Percentiles rank a stretch among this genome's conserved stretches.
Conservation (phyloP, 2,329 filamentous ascomycete species). For the Pseudocercospora vitis region DNA sequence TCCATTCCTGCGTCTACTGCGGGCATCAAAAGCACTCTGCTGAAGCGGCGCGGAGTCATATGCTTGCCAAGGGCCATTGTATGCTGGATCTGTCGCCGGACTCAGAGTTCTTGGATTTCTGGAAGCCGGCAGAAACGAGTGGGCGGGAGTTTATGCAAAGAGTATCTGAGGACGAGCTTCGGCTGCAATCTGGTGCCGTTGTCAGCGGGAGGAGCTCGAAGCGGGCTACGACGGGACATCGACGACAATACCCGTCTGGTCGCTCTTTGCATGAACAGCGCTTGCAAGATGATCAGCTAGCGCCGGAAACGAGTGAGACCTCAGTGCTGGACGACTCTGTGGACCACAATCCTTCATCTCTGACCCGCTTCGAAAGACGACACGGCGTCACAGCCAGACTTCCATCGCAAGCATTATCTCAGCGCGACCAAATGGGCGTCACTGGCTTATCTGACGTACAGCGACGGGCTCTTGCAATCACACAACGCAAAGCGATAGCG, state of each 20-base stretch:
- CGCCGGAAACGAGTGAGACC: no score
- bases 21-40: constrained; percentile 46
- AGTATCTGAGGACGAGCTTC: constrained; percentile 14
- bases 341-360: neutral
- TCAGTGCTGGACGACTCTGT: neutral
- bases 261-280: no score
- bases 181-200: constrained; percentile 17
- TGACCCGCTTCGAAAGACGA: neutral
- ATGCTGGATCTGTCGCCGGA: constrained; percentile 25
- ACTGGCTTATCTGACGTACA: constrained; percentile 20
- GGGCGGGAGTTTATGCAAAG: neutral
- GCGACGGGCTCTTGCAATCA: constrained; percentile 17
- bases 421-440: constrained; percentile 19
- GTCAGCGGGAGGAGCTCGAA: constrained; percentile 8
- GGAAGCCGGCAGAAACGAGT: constrained; percentile 2
- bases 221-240: neutral
- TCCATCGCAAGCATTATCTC: constrained; percentile 11
- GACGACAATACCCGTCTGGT: no score
- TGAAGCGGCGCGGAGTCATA: constrained; percentile 54
- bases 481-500: constrained; percentile 18
- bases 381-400: neutral
- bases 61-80: constrained; percentile 53
- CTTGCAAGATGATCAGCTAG: no score
- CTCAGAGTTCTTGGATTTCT: constrained; percentile 26
- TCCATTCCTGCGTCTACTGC: constrained; percentile 55